Base-by-base conservation (phyloP, 176 grass and related monocot species). In the Saccharum spontaneum region DNA sequence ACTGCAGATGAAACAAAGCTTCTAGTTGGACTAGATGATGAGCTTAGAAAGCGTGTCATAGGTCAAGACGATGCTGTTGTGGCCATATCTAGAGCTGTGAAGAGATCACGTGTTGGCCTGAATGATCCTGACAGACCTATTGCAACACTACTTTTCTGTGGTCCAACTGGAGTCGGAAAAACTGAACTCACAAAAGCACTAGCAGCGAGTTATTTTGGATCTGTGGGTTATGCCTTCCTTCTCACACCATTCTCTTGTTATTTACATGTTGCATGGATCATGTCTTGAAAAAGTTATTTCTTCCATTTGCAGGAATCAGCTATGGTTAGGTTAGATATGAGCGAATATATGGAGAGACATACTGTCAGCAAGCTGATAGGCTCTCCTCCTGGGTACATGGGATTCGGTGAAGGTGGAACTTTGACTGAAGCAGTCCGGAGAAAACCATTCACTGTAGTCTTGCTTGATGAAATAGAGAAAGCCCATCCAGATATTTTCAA, bases 401-500 rank as follows among this genome's bases (percentile, higher is more conserved):
- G 97, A 60, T 95, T 87, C n/a, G 93, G 90, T 77, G 97, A 94
- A 80, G 86, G 91, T 83, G 97, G 97, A 84, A 94, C 93, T 72
- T 84, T 99, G 86, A 94, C 97, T 45, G 97, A 99, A 87, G 93
- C 97, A 75, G 93, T 99, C 43, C 91, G 97, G 68, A 94, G 86
- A 73, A 94, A 92, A 84, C 97, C 97, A 61, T 99, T 96, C 79
- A 94, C 91, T 54, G 84, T 99, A 57, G 80, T 96, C 75, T 86
- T 99, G 73, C 86, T 99, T 84, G 93, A 99, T 71, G 97, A 99
- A 75, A 96, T 98, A 90, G 97, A 99, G 84, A 99, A 96, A 92
- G 97, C 97, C 82, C 97, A 96, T 79, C 97, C 97, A 82, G 94
- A 95, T 86, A 94, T 99, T 79, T 99, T 99, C 39, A 99, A 96